Base-by-base conservation (phyloP, 2,329 filamentous ascomycete species). In the Hypoxylon sp. region DNA sequence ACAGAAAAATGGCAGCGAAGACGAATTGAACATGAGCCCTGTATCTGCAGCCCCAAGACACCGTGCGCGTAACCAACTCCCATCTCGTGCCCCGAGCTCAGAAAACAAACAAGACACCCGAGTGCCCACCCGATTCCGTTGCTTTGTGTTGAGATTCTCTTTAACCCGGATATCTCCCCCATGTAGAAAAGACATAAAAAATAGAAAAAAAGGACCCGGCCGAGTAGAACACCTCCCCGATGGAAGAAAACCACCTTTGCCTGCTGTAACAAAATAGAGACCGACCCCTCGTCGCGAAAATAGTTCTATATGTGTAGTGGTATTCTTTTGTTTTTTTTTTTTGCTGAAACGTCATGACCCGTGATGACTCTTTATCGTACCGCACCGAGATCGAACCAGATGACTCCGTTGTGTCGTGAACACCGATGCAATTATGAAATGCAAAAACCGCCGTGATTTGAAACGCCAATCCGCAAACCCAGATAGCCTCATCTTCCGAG, bases 401-500 rank as follows among this genome's bases (percentile, higher is more conserved):
- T 69, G 78, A 79, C 77, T 78, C 77, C 78, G 76, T 74, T 74
- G 73, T 69, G 65, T 67, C 63, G 63, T 67, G 63, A 73, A 78
- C 78, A 79, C 78, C 77, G 72, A 81, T 82, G 80, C 79, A 80
- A 74, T 72, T 71, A 71, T 77, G 72, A 76, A 77, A 79, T 78
- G 77, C 76, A 71, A 79, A 78, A 78, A 73, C 70, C 73, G 71
- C 72, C 72, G 67, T 65, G 63, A 66, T 65, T 67, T 63, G 70
- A 58, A 78, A 78, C 75, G 74, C 75, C 76, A 72, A 74, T 79
- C 76, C 75, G 77, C 79, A 60, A 73, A 70, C 67, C 74, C 75
- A 70, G 73, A 73, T 74, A 71, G 68, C 69, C 66, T 63, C 74
- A 75, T 76, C 75, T 77, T 77, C 64, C 67, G 71, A 73, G 67